Evolutionary conservation across 176 grass and related monocot species (phyloP), one percentile per base, ranked within the genome.

Genomic region (Phoenix roebelenii): DNA sequence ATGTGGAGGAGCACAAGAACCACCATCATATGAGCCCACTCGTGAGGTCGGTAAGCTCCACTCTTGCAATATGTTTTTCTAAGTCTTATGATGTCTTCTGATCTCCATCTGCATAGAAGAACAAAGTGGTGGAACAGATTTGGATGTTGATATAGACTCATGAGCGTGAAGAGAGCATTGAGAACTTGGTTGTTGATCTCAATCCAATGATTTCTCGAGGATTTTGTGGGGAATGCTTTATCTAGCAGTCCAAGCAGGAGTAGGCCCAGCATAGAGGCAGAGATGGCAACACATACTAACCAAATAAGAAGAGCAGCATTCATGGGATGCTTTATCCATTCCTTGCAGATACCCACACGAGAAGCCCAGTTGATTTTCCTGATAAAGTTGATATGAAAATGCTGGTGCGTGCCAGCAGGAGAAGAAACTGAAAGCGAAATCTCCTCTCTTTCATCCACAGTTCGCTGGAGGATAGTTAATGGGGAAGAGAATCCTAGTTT

Each of bases 61-160:
- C 66, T 64, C 15, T 82, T 82, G 81, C 85, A 82, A 70, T 95
- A 95, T 5, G 59, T 49, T 22, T 72, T 83, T 23, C 89, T 73
- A 19, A 95, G 78, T 1, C 73, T 61, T 28, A 60, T 69, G 5
- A 78, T 62, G 77, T 95, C 89, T 19, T 9, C n/a, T 0, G 61
- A 25, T 17, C 63, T 75, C 89, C 85, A 85, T 1, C 85, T 71
- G 64, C 75, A 77, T 29, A 95, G 77, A 15, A 89, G 72, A 66
- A 77, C 68, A 26, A 77, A 58, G 60, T 95, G 76, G 58, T 83
- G 74, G 72, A 75, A 80, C 69, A 87, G 57, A 26, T 54, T 51
- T 3, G 89, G 89, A 57, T 95, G 89, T 61, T 89, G 85, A 72
- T 95, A 89, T 1, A 95, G 16, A 57, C 85, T 85, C 85, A 95